Base-by-base conservation (phyloP, 176 grass and related monocot species). In the Miscanthus lutarioriparius region DNA sequence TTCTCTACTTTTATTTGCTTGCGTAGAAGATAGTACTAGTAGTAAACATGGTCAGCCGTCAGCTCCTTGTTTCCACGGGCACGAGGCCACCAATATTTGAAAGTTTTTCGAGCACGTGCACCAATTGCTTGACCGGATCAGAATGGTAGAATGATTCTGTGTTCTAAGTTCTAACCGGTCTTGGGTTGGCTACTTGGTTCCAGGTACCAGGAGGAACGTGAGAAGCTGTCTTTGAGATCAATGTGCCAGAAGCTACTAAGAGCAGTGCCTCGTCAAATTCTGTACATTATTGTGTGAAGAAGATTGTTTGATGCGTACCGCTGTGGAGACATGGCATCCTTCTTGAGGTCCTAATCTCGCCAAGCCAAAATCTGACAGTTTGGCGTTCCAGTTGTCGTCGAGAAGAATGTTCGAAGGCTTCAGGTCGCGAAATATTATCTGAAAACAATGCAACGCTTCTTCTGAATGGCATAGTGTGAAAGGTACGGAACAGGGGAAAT, bases 351-450 rank as follows among this genome's bases (percentile, higher is more conserved):
- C 96, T 65, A 93, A 83, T 82, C 96, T 92, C 66, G 96, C 96
- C 89, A 98, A 92, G n/a, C 96, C 96, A 12, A 98, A 98, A 44
- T 98, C 96, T 0, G 96, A 98, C 54, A 98, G 78, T 79, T 98
- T 98, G 0, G 96, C 96, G 19, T 98, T 95, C 93, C 96, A 98
- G n/a, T 93, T 87, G 22, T 84, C 93, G 14, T 98, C 93, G 36
- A 98, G 80, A 12, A 98, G 93, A 74, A 98, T 93, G 82, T 98
- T 98, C 1, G 96, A 98, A 40, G 96, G 92, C 85, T 98, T 98
- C 58, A 98, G 75, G 85, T 98, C 96, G 27, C 96, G 93, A 49
- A 98, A 98, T 89, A 98, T 98, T 81, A 98, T 98, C 96, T 95
- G 85, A 44, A 53, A 35, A 35, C 33, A 38, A 20, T 7, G 32